phyloP scores from a whole-genome alignment of 495 filamentous ascomycete species.

The Aspergillus taichungensis region DNA sequence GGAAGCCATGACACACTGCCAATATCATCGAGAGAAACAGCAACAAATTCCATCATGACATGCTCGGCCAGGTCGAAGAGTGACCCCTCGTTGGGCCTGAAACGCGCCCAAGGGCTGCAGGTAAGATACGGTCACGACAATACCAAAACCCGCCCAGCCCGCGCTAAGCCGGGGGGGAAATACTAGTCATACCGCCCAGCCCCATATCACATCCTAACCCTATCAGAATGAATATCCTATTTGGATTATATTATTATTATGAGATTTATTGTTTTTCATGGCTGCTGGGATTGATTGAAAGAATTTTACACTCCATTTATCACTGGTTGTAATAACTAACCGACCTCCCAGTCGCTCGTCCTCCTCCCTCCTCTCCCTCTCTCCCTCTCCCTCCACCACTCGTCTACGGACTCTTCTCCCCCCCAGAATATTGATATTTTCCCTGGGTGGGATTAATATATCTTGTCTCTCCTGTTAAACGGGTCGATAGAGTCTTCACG shows the following conservation, averaged over 20 bases:
- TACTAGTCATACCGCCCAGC: too few species aligned
- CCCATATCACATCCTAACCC: too few species aligned
- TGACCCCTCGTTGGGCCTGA: conserved; percentile 3
- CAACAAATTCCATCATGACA: neutral
- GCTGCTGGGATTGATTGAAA: conserved; percentile 2
- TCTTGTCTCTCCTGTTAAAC: too few species aligned
- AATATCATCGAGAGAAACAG: too few species aligned
- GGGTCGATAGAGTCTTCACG: too few species aligned
- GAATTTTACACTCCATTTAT: conserved; percentile 1
- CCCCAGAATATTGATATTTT: neutral
- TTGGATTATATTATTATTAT: too few species aligned
- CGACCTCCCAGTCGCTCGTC: neutral
- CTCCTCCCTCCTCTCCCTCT: neutral
- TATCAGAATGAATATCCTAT: too few species aligned
- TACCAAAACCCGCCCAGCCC: conserved; percentile 5
- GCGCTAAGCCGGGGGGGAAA: conserved; percentile 1
- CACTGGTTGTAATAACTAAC: neutral
- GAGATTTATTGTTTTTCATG: neutral
- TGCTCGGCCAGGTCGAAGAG: neutral
- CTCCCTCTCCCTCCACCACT: neutral
- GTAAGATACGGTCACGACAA: neutral
- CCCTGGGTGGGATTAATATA: neutral
- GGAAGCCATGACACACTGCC: too few species aligned
- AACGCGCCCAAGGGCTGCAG: neutral
- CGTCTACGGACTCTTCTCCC: neutral